Evolutionary conservation across 331 rosid species (phyloP).

Genomic region (Pyrus hybrid): DNA sequence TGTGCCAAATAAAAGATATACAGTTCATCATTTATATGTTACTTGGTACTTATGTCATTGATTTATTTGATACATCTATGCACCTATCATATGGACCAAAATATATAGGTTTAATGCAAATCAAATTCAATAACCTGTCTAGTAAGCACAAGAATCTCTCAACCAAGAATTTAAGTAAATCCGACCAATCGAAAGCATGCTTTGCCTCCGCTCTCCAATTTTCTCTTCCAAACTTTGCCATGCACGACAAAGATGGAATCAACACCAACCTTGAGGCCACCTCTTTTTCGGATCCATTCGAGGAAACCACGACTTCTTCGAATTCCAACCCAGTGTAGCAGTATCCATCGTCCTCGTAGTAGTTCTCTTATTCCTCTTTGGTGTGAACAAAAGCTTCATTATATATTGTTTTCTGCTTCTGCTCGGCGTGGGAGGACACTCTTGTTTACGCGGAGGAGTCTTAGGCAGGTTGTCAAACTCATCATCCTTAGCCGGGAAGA

Average conservation of each 20-base stretch:
- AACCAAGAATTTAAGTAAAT: background rate
- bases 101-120: background rate
- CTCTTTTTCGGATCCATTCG: slow-evolving; percentile 38
- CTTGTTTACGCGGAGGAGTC: slow-evolving; percentile 1
- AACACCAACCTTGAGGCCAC: slow-evolving; percentile 83
- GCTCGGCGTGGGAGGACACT: background rate
- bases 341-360: background rate
- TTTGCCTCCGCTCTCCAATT: background rate
- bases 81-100: background rate
- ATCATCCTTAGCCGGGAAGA: slow-evolving; percentile 19
- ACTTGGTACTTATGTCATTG: too few species aligned
- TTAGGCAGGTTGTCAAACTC: background rate
- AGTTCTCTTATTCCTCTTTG: slow-evolving; percentile 16
- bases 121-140: background rate
- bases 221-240: background rate
- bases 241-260: background rate
- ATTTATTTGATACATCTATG: background rate
- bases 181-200: background rate
- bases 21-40: too few species aligned
- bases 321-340: slow-evolving; percentile 14
- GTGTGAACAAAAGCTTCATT: slow-evolving; percentile 11
- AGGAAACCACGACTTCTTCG: slow-evolving; percentile 31
- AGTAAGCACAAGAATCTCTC: background rate
- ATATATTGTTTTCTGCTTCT: slow-evolving; percentile 8
- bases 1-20: too few species aligned